Base-by-base conservation (phyloP, 345 rosid genomes). In the Laguncularia racemosa region DNA sequence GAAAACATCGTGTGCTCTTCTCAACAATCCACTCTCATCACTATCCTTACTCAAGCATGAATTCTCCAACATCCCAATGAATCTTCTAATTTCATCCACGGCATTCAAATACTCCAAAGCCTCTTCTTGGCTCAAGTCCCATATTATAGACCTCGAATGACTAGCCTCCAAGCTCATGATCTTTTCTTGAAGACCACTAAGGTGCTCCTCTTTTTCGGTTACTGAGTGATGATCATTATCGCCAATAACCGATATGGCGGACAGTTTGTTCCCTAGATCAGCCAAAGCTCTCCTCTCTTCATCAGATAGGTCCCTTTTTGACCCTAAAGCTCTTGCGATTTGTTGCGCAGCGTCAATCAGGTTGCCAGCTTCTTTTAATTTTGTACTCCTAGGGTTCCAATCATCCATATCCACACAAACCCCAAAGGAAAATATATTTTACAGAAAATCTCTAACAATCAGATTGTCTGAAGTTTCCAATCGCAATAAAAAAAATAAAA, bases 1-100 rank as follows among this genome's bases (percentile, higher is more conserved):
- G 71, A 91, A 86, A 69, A 85, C 78, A 70, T 86, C 84, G 44
- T 84, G 84, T 52, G 91, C 88, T 71, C 76, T 85, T 38, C 77
- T 69, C 18, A 88, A 38, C 52, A 81, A 61, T 23, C 67, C 69
- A 58, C 61, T 79, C 63, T 78, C 78, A 12, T 43, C 73, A 21
- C 59, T 72, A 17, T 59, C 70, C 21, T 62, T 59, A n/a, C 54
- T 63, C 9, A 38, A 38, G 45, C 63, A 45, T 63, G 68, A 71
- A 52, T 61, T 60, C 55, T 84, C 95, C 40, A 91, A 70, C 63
- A 63, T 68, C 67, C 73, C 85, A 2, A 76, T 78, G 83, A 86
- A 71, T 52, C 62, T 74, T 48, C 71, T 70, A 45, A 78, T 73
- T 57, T 82, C 95, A 46, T 78, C 78, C 17, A 69, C 86, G 28